Evolutionary conservation across 257 asterid species (phyloP).

Genomic region (Avicennia marina): DNA sequence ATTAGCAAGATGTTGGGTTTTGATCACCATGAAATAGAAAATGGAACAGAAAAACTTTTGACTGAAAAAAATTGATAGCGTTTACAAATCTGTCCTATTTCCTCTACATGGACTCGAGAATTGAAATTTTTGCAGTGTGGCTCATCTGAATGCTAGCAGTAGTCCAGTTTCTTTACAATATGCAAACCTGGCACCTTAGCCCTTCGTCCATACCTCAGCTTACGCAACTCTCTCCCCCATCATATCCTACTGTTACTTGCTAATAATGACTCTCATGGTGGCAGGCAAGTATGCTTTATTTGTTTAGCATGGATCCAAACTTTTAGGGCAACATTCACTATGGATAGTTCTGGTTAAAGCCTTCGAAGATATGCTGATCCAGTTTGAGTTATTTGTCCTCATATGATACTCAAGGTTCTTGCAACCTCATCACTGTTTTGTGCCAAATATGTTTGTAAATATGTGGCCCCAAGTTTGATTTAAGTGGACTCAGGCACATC

Average conservation of each 20-base stretch:
- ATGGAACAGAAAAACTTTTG: background rate
- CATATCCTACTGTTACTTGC: background rate
- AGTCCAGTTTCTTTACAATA: slow-evolving; percentile 65
- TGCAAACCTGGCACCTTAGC: slow-evolving; percentile 62
- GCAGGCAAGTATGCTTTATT: background rate
- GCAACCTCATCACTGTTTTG: no score
- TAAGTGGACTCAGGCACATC: no score
- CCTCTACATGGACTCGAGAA: slow-evolving; percentile 10
- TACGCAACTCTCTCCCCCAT: slow-evolving; percentile 18
- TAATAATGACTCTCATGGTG: background rate
- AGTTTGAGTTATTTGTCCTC: no score
- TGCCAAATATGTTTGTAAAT: no score
- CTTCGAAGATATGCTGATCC: no score
- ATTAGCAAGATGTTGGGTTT: background rate
- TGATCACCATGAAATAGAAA: background rate
- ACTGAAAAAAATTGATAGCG: background rate
- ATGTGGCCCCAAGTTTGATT: no score
- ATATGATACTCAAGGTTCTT: no score
- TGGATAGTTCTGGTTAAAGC: background rate
- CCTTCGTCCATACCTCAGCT: slow-evolving; percentile 40
- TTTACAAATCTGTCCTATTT: background rate
- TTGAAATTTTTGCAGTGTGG: slow-evolving; percentile 45
- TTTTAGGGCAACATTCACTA: slow-evolving; percentile 13
- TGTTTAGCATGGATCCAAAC: slow-evolving; percentile 32
- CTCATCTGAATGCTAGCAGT: slow-evolving; percentile 74